Percentiles rank a stretch among this genome's conserved stretches.
phyloP scores from a whole-genome alignment of 2,329 filamentous ascomycete species.

The Fusarium sp. region DNA sequence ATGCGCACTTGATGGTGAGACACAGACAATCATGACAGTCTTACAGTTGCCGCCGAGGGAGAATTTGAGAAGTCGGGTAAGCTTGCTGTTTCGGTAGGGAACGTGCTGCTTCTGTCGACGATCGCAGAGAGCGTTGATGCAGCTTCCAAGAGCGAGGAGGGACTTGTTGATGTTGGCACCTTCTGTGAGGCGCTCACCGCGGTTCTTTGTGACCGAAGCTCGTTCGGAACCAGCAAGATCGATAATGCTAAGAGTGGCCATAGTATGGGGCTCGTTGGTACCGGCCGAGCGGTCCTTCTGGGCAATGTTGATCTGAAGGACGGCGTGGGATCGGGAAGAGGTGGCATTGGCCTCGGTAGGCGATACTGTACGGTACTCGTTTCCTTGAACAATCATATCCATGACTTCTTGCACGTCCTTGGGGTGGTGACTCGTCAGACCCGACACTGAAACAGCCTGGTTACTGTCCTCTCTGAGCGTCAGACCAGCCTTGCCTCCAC shows the following conservation, averaged over 20 bases:
- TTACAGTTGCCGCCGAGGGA: slow-evolving; percentile 97
- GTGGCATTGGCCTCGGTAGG: slow-evolving; percentile 98
- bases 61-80: slow-evolving; percentile 95
- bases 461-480: slow-evolving; percentile 96
- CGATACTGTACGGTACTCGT: slow-evolving; percentile 94
- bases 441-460: slow-evolving; percentile 89
- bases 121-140: slow-evolving; percentile 98
- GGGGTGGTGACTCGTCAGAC: slow-evolving; percentile 90
- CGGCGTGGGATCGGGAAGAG: slow-evolving; percentile 95
- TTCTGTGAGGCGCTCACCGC: slow-evolving; percentile 89
- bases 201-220: slow-evolving; percentile 95
- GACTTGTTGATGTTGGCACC: slow-evolving; percentile 99
- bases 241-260: slow-evolving; percentile 98
- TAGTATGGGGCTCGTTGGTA: slow-evolving; percentile 94
- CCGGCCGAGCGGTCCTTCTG: slow-evolving; percentile 94
- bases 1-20: slow-evolving; percentile 95
- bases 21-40: slow-evolving; percentile 99
- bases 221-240: slow-evolving; percentile 96
- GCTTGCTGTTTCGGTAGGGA: slow-evolving; percentile 96
- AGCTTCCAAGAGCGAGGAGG: slow-evolving; percentile 90
- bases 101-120: slow-evolving; percentile 92
- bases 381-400: slow-evolving; percentile 98
- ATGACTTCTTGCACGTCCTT: slow-evolving; percentile 95
- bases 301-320: slow-evolving; percentile 95
- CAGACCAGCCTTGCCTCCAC: slow-evolving; percentile 82